Evolutionary conservation across 2,329 filamentous ascomycete genomes (phyloP), one percentile per base, ranked within the genome.

Genomic region (Calonectria leucothoes): DNA sequence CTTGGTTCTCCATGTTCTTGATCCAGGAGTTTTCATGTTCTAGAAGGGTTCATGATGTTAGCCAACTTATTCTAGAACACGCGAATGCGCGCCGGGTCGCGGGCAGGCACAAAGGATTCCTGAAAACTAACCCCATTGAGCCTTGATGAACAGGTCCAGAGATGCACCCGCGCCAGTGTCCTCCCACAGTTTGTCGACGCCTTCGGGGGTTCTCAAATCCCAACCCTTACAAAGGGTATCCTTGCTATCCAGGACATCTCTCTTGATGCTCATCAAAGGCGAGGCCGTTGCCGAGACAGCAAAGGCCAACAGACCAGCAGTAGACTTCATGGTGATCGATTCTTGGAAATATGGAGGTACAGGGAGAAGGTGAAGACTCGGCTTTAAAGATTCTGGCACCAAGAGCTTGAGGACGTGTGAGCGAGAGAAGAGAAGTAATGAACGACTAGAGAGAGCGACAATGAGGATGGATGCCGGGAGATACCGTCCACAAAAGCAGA

Each of bases 1-100:
- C 65, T 31, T 45, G 37, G 42, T 59, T 48, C 52, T 71, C 69
- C 63, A 71, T 67, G 42, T 71, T 71, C 63, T 71, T 71, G n/a
- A 71, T 52, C 69, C 69, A 71, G 17, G 51, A 61, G 33, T 71
- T 61, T 4, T 61, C 55, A 10, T 61, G 55, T 23, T 61, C 55
- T 61, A 14, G 1, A 23, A 37, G 15, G 4, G 3, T 11, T 45
- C 17, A 20, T 3, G 3, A 0, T 17, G 14, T 61, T 61, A 39
- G 55, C 6, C 12, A n/a, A n/a, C 20, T n/a, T 10, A 20, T 20
- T 42, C n/a, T n/a, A n/a, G n/a, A n/a, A n/a, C n/a, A n/a, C n/a
- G n/a, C n/a, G n/a, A n/a, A n/a, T n/a, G n/a, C n/a, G n/a, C n/a
- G n/a, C n/a, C n/a, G n/a, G n/a, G n/a, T n/a, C 14, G 25, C 49